Evolutionary conservation across 345 rosid species (phyloP).

Genomic region (Eucalyptus paniculata): DNA sequence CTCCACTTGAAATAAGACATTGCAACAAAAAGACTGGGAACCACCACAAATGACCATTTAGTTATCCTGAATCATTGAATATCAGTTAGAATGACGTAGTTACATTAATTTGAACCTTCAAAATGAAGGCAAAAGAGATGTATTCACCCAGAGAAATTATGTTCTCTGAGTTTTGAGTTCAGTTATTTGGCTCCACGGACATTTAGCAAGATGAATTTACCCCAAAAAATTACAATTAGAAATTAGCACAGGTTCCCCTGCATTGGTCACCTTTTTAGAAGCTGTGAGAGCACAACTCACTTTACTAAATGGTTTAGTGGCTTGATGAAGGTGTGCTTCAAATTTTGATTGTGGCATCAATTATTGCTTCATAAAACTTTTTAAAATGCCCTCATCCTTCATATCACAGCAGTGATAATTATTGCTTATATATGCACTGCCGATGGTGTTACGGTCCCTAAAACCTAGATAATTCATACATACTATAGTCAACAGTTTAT

Average conservation of each 20-base stretch:
- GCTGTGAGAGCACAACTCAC: neutral
- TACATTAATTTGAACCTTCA: neutral
- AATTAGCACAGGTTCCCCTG: neutral
- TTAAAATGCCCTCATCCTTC: neutral
- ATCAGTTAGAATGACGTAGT: neutral
- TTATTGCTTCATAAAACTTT: neutral
- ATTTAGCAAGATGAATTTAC: neutral
- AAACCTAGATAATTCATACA: neutral
- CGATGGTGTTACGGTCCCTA: neutral
- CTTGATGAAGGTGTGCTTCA: neutral
- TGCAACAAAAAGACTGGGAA: neutral
- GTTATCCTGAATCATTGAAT: neutral
- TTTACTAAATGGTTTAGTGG: neutral
- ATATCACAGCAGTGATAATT: neutral
- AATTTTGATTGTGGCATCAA: neutral
- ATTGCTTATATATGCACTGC: neutral
- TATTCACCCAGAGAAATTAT: neutral
- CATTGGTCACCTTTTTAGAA: neutral
- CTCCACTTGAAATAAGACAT: neutral
- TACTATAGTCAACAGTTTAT: neutral
- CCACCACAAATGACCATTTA: neutral
- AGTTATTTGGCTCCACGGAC: neutral
- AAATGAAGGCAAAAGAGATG: neutral
- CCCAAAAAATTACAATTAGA: neutral
- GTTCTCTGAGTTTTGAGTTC: neutral